These are phyloP conservation scores for Xylaria nigripes DNA, from an alignment of 495 filamentous ascomycete genomes.

Conservation along the genomic window DNA sequence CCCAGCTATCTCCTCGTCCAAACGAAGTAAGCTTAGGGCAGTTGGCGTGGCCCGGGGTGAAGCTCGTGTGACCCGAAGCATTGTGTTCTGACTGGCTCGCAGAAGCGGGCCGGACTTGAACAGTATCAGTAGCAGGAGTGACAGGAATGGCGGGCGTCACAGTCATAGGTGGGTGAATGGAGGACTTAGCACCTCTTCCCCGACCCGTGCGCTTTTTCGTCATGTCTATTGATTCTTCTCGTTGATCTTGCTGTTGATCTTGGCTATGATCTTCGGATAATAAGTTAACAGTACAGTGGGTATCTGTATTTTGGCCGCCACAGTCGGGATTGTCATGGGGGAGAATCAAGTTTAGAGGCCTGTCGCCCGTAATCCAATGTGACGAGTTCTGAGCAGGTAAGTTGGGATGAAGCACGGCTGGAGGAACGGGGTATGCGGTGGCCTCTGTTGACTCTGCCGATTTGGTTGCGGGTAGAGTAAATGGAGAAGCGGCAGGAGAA, in stretches of 20 bases:
- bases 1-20: not conserved
- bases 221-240: constrained; percentile 4
- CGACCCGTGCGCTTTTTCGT: constrained; percentile 19
- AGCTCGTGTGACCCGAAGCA: constrained; percentile 18
- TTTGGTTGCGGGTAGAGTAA: not conserved
- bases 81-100: constrained; percentile 1
- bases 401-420: not conserved
- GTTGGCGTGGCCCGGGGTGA: constrained; percentile 8
- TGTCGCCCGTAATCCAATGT: constrained; percentile 1
- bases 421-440: not conserved
- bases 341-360: not conserved
- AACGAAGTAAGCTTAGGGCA: constrained; percentile 8
- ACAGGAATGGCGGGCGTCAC: constrained; percentile 10
- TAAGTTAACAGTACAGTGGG: not conserved
- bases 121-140: constrained; percentile 13
- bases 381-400: not conserved
- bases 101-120: constrained; percentile 6
- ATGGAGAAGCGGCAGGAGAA: not conserved
- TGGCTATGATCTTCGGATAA: not conserved
- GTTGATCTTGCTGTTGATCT: not conserved
- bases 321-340: not conserved
- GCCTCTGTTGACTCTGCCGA: not conserved
- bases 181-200: constrained; percentile 14
- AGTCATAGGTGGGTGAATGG: constrained; percentile 1
- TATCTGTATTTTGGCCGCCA: constrained; percentile 10